Percentiles rank a stretch among this genome's conserved stretches.
phyloP scores from a whole-genome alignment of 257 asterid species.

The Solanum boliviense region DNA sequence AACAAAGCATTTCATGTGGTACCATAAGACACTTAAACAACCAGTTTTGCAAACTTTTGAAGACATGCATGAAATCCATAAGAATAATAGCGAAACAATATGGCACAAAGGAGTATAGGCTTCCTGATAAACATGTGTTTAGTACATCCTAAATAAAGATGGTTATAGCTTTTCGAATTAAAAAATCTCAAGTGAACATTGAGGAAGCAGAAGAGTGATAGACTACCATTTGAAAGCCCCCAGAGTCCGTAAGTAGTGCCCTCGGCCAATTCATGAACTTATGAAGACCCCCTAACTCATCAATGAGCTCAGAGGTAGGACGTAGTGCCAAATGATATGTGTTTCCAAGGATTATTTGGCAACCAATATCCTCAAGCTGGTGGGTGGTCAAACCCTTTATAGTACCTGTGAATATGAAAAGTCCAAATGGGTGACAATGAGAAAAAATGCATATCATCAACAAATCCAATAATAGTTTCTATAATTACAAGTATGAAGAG shows the following conservation, averaged over 20 bases:
- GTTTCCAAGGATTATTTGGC: conserved; percentile 96
- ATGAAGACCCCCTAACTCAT: conserved; percentile 94
- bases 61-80: not conserved
- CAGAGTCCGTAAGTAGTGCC: conserved; percentile 94
- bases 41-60: not conserved
- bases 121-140: not conserved
- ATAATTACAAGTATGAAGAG: not conserved
- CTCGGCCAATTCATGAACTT: conserved; percentile 97
- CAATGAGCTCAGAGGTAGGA: conserved; percentile 93
- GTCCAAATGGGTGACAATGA: not conserved
- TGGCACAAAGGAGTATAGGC: not conserved
- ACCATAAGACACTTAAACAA: not conserved
- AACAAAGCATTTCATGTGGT: not conserved
- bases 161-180: not conserved
- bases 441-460: not conserved
- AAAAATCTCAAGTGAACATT: not conserved
- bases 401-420: conserved; percentile 48
- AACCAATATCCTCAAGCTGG: conserved; percentile 95
- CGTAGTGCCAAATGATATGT: conserved; percentile 95
- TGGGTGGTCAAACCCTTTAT: conserved; percentile 79
- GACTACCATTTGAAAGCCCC: conserved; percentile 97
- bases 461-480: not conserved
- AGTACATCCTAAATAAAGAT: not conserved
- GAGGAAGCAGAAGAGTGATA: not conserved
- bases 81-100: not conserved